phyloP scores from a whole-genome alignment of 2,329 filamentous ascomycete species.

The Ophiocordyceps camponoti-leonardi region DNA sequence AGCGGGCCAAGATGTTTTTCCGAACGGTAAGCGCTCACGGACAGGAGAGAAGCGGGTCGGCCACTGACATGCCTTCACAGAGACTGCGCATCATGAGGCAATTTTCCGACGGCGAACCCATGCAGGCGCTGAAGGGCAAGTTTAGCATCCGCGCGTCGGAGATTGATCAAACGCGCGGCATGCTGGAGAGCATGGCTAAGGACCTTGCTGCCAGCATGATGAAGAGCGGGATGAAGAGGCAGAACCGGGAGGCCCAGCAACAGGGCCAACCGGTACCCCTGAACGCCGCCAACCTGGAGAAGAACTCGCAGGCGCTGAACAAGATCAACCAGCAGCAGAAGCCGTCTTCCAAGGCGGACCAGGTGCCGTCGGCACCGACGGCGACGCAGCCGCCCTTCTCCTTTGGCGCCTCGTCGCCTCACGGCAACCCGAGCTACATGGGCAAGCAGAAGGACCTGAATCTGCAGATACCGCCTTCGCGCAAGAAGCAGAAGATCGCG shows the following conservation, averaged over 20 bases:
- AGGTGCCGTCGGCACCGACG: constrained; percentile 39
- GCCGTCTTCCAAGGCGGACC: constrained; percentile 23
- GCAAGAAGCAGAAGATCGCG: constrained; percentile 37
- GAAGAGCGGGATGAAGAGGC: constrained; percentile 10
- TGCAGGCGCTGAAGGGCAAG: constrained; percentile 24
- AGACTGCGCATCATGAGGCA: constrained; percentile 35
- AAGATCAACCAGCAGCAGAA: constrained; percentile 24
- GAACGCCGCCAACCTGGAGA: constrained; percentile 32
- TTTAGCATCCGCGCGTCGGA: constrained; percentile 36
- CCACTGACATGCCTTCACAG: constrained; percentile 14
- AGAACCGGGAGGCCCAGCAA: constrained; percentile 5
- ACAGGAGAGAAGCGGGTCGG: not conserved
- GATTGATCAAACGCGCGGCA: constrained; percentile 26
- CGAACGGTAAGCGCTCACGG: constrained; percentile 25
- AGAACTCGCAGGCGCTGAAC: constrained; percentile 29
- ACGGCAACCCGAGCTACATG: constrained; percentile 40
- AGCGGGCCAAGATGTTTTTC: constrained; percentile 33
- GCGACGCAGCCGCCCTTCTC: constrained; percentile 38
- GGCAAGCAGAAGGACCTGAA: constrained; percentile 34
- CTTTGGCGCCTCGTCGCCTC: constrained; percentile 38
- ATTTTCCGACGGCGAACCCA: constrained; percentile 30
- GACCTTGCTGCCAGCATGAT: constrained; percentile 21
- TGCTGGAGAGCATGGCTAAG: constrained; percentile 34
- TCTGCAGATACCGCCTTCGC: constrained; percentile 36
- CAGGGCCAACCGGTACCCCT: constrained; percentile 15